A percentile compares a stretch with the other conserved stretches of the same genome.
These are phyloP conservation scores for Sporormia fimetaria DNA, from an alignment of 495 filamentous ascomycete genomes.

Conservation along the genomic window DNA sequence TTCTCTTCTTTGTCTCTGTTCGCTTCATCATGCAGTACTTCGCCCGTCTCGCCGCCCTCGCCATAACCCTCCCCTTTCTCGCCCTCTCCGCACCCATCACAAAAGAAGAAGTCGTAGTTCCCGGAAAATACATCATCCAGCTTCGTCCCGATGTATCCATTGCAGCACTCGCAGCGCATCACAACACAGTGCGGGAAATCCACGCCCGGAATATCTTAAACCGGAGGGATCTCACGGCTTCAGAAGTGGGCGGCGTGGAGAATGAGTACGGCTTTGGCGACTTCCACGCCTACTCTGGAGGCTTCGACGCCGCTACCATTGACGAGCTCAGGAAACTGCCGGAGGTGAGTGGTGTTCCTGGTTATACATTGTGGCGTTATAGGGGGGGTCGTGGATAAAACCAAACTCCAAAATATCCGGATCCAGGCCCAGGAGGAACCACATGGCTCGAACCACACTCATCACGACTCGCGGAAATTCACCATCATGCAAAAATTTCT, in stretches of 20 bases:
- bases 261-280: constrained; percentile 81
- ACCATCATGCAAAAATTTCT: no score
- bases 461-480: no score
- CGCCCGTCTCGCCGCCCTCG: constrained; percentile 10
- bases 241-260: constrained; percentile 55
- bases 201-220: constrained; percentile 12
- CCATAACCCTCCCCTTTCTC: constrained; percentile 7
- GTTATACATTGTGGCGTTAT: no score
- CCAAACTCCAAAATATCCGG: no score
- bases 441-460: no score
- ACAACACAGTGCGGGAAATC: constrained; percentile 7
- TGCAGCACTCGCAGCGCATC: constrained; percentile 7
- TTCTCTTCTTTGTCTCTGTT: no score
- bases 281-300: constrained; percentile 81
- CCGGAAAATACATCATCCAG: constrained; percentile 15
- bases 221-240: constrained; percentile 2
- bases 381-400: no score
- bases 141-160: constrained; percentile 7
- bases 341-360: constrained; percentile 97
- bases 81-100: constrained; percentile 3
- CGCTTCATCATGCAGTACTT: constrained; percentile 16
- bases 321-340: constrained; percentile 87
- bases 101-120: neutral
- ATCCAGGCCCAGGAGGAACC: no score
- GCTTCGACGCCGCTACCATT: constrained; percentile 84